Evolutionary conservation across 176 grass and related monocot genomes (phyloP), one percentile per base, ranked within the genome.

Genomic region (Cymbopogon citratus): DNA sequence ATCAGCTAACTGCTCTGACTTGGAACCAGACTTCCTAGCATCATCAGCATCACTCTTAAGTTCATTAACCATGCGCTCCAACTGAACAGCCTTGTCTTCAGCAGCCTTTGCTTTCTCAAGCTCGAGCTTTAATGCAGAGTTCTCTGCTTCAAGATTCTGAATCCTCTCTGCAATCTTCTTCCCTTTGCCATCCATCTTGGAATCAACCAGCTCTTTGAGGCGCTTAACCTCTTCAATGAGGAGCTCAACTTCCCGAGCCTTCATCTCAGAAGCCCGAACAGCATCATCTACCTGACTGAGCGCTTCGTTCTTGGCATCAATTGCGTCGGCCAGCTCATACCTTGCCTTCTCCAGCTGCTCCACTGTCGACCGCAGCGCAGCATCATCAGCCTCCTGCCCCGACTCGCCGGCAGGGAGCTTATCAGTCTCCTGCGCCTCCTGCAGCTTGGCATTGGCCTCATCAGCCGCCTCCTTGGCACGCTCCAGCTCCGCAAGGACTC

Each of bases 321-420:
- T 85, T 10, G 92, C 88, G 45, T 90, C 84, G 12, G 85, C 56
- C 45, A 94, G 78, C 64, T 94, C 92, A 46, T 83, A 77, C 78
- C 89, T 94, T 4, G 93, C 81, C 61, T 89, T 87, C 87, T 94
- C 88, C 35, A 94, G 88, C 79, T 94, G 92, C 80, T 92, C 85
- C 74, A 85, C 83, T 0, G 78, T 75, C 7, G 87, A 90, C 27
- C 56, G 66, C 65, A 94, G 75, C 0, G 78, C 79, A 0, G 57
- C 41, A 2, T 49, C 71, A 41, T 92, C 90, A 62, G 87, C 81
- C 31, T 87, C 81, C 79, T 98, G 92, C 69, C 92, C 84, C 9
- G 51, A 8, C 16, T 92, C 74, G 5, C 62, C 39, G 1, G 84
- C 46, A 11, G 21, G 64, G 51, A 40, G 43, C 43, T 85, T 84